Percentiles rank a stretch among this genome's conserved stretches.
Conservation (phyloP, 2,329 filamentous ascomycete species). For the Triangularia setosa region DNA sequence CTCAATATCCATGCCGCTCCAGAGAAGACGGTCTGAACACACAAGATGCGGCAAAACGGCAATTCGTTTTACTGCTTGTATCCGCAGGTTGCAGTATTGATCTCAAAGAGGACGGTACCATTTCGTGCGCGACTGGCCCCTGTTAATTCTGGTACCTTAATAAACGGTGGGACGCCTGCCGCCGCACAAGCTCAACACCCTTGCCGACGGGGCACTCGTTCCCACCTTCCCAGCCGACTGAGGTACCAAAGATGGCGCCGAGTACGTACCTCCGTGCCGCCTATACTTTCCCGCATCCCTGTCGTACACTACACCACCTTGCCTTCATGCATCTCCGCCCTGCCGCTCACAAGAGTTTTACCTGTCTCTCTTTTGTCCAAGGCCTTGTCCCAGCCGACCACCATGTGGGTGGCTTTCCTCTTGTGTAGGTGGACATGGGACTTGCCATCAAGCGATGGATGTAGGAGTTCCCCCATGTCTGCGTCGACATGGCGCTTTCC, state of each 20-base stretch:
- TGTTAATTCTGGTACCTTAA: neutral
- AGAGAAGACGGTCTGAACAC: neutral
- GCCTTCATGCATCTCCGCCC: slow-evolving; percentile 3
- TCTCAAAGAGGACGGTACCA: neutral
- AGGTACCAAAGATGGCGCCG: slow-evolving; percentile 10
- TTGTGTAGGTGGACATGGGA: neutral
- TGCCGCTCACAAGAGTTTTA: slow-evolving; percentile 5
- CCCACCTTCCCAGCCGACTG: slow-evolving; percentile 5
- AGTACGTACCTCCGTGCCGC: slow-evolving; percentile 22
- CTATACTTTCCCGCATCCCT: slow-evolving; percentile 16
- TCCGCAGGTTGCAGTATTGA: slow-evolving; percentile 20
- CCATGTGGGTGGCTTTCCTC: neutral
- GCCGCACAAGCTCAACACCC: slow-evolving; percentile 15
- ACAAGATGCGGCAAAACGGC: slow-evolving; percentile 2
- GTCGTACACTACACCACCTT: slow-evolving; percentile 1
- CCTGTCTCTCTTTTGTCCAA: neutral
- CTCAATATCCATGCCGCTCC: slow-evolving; percentile 17
- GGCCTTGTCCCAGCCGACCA: no score
- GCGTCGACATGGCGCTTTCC: neutral
- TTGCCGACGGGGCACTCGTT: slow-evolving; percentile 11
- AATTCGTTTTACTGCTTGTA: neutral
- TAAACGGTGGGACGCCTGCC: slow-evolving; percentile 9
- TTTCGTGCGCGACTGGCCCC: neutral
- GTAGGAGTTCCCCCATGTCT: neutral
- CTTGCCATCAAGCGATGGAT: neutral